phyloP scores from a whole-genome alignment of 2,329 filamentous ascomycete species.

The Fusarium proliferatum region DNA sequence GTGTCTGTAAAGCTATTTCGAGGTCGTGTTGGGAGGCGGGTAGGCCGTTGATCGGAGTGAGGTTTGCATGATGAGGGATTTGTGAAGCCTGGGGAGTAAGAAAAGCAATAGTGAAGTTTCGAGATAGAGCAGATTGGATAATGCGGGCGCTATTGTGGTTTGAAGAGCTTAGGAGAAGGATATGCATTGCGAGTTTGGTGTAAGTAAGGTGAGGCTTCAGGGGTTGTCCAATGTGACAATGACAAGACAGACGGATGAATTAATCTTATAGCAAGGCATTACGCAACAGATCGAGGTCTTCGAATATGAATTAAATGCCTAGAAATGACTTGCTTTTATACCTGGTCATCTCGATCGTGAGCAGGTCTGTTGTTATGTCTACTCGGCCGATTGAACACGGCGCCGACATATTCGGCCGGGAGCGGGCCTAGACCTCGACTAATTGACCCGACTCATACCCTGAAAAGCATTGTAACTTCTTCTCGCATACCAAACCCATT shows the following conservation, averaged over 20 bases:
- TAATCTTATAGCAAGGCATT: background rate
- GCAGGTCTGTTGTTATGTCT: background rate
- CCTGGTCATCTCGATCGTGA: background rate
- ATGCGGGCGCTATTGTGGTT: conserved; percentile 60
- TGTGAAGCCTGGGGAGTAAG: background rate
- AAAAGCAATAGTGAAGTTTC: conserved; percentile 57
- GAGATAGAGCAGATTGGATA: conserved; percentile 53
- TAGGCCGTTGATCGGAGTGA: conserved; percentile 1
- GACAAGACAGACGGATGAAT: no score
- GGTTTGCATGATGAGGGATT: background rate
- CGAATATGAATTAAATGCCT: background rate
- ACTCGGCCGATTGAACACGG: conserved; percentile 43
- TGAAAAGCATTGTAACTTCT: background rate
- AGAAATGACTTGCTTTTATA: conserved; percentile 16
- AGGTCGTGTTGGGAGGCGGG: conserved; percentile 47
- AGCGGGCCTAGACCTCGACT: background rate
- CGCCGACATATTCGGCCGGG: conserved; percentile 36
- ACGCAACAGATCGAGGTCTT: background rate
- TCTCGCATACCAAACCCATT: background rate
- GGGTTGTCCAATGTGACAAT: background rate
- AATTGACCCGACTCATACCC: background rate
- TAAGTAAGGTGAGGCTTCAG: background rate
- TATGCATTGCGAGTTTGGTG: conserved; percentile 16
- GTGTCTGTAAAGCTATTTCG: conserved; percentile 46
- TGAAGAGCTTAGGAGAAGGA: conserved; percentile 60